Conservation (phyloP, 2,329 filamentous ascomycete genomes). For the Penicillium sp. region DNA sequence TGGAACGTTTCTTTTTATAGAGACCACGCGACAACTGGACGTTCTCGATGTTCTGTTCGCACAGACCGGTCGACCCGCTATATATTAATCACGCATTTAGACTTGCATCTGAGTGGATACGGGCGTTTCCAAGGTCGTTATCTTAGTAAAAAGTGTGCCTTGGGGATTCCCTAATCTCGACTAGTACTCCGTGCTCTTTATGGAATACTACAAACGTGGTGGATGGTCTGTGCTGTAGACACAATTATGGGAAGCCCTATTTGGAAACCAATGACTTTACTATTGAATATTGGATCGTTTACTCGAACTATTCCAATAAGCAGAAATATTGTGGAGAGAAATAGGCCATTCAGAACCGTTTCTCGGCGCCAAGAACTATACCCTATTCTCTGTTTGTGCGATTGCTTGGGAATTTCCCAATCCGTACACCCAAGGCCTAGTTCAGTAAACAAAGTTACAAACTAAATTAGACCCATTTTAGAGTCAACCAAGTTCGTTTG, state of each 20-base stretch:
- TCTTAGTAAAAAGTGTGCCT: too few relatives aligned
- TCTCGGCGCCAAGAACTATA: not conserved
- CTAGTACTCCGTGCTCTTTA: too few relatives aligned
- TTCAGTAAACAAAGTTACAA: too few relatives aligned
- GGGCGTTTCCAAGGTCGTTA: too few relatives aligned
- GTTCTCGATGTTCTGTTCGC: not conserved
- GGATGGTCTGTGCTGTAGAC: not conserved
- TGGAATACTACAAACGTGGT: not conserved
- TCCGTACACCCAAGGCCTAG: too few relatives aligned
- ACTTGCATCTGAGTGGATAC: too few relatives aligned
- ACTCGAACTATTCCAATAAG: not conserved
- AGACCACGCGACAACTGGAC: not conserved
- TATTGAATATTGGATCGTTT: not conserved
- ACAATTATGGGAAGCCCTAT: not conserved
- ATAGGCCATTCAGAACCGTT: too few relatives aligned
- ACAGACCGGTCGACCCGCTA: not conserved
- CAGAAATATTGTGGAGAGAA: too few relatives aligned
- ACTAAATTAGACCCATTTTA: too few relatives aligned
- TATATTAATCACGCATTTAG: not conserved
- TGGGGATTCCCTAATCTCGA: too few relatives aligned
- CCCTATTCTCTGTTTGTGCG: too few relatives aligned
- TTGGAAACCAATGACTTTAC: not conserved
- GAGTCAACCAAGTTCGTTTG: too few relatives aligned
- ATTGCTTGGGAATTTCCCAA: not conserved
- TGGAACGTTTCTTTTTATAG: not conserved